Base-by-base conservation (phyloP, 345 rosid species). In the Bruguiera gymnorhiza region DNA sequence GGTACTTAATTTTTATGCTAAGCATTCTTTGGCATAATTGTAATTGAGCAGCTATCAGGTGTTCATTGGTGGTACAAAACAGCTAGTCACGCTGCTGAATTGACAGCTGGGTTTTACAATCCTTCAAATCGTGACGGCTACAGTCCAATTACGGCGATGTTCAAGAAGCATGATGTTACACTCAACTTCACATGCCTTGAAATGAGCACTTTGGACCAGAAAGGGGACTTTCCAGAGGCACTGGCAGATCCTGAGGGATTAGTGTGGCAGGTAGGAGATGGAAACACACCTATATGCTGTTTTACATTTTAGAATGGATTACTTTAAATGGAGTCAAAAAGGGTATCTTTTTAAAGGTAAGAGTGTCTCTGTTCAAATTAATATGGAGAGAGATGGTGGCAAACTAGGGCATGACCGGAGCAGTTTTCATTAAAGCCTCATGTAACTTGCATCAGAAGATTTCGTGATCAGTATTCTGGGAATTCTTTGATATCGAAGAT, bases 11-110 rank as follows among this genome's bases (percentile, higher is more conserved):
- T 71, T 70, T 63, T 36, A 29, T 71, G 52, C 62, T n/a, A 1
- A 62, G 9, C 4, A 2, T 36, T 26, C 29, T 70, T 65, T n/a
- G 32, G 72, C 63, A 50, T 66, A 67, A 71, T 86, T 78, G 11
- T 72, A 72, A 72, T 77, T 79, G 70, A 77, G 78, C 93, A 91
- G 98, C 82, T 94, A 55, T 87, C 97, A 83, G 96, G 92, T 68
- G 83, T 88, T 69, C 88, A 95, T 76, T 95, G 99, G 97, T 90
- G 97, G 96, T 92, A 90, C 81, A 92, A 89, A 83, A 88, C 97
- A 70, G 81, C 87, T 63, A 88, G 96, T 85, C 97, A 95, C 79
- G 97, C 99, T 60, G 93, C 99, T 69, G 97, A 95, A 71, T 69
- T 92, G 81, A 88, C 97, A 27, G 86, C 97, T 82, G 99, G 99